Conservation (phyloP, 1,284 basidiomycete genomes). For the Melanopsichium pennsylvanicum region DNA sequence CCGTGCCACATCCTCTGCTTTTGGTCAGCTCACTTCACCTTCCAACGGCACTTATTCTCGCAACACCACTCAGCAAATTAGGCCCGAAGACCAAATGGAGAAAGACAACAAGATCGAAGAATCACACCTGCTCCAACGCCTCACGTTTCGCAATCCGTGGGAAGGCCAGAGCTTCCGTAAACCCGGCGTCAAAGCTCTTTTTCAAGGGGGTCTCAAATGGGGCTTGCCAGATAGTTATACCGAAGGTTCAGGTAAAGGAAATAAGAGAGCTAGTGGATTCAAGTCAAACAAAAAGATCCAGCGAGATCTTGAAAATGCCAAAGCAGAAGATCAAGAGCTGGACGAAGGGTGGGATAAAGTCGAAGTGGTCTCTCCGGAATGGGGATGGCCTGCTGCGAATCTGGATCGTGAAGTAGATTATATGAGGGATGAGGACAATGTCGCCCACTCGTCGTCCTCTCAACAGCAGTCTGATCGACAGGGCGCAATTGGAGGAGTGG, state of each 20-base stretch:
- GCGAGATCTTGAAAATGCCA: conserved; percentile 8
- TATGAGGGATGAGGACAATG: neutral
- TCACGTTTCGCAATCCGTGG: conserved; percentile 54
- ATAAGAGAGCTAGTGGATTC: conserved; percentile 16
- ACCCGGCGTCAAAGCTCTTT: conserved; percentile 29
- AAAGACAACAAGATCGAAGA: conserved; percentile 6
- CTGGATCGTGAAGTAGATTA: conserved; percentile 19
- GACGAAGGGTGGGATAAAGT: conserved; percentile 39
- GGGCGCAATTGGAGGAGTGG: neutral
- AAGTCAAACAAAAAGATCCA: conserved; percentile 23
- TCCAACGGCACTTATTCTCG: conserved; percentile 3
- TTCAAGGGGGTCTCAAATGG: conserved; percentile 54
- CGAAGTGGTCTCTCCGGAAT: conserved; percentile 28
- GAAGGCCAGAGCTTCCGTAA: conserved; percentile 36
- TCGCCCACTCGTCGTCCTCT: neutral
- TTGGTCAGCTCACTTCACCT: conserved; percentile 10
- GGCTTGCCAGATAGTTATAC: conserved; percentile 51
- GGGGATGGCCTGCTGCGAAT: conserved; percentile 33
- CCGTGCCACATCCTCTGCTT: conserved; percentile 26
- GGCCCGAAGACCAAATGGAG: neutral
- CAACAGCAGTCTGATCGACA: neutral
- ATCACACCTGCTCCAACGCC: conserved; percentile 25
- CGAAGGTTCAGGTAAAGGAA: conserved; percentile 28
- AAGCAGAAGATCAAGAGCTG: conserved; percentile 16
- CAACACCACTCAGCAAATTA: no score